Evolutionary conservation across 129 eudicot species (phyloP), one percentile per base, ranked within the genome.

Genomic region (Pulicaria dysenterica): DNA sequence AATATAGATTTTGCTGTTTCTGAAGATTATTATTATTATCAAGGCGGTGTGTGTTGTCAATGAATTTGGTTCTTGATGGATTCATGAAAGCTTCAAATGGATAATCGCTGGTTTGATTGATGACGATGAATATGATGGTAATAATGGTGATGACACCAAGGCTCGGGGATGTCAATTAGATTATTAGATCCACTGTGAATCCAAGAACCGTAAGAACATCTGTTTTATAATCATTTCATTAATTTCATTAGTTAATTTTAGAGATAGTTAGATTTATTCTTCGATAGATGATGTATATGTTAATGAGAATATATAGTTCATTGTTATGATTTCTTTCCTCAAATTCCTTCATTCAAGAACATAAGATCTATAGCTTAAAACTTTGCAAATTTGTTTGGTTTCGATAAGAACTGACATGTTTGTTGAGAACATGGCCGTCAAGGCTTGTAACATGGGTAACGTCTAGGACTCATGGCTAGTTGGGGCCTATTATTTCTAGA

Each of bases 1-100:
- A 56, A 9, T 50, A 44, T 44, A 66, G 80, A 67, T 75, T 75
- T 75, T 75, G 80, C 39, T 75, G 80, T 75, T 75, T 75, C 40
- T 75, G 67, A 75, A 56, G n/a, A 24, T 63, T 5, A 39, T 44
- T 65, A 14, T 24, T 24, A 49, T 36, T 69, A n/a, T n/a, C n/a
- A 40, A 50, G 62, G 64, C 9, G 17, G 54, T 10, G 31, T 0
- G 31, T 2, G 31, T 24, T 24, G 31, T 66, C n/a, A 56, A 75
- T 67, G 56, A 66, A 41, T 64, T 17, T 64, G n/a, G 55, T 61
- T 39, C 51, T 38, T 62, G 66, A 56, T 55, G 39, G 80, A 54
- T 75, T 75, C 17, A 45, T 55, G 45, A 45, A 37, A 75, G 66
- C 42, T 45, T 55, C 7, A 36, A 64, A 65, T 36, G 41, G 48